A percentile compares a stretch with the other conserved stretches of the same genome.
Evolutionary conservation across 495 filamentous ascomycete species (phyloP).

Genomic region (Trichocladium uniseriatum): DNA sequence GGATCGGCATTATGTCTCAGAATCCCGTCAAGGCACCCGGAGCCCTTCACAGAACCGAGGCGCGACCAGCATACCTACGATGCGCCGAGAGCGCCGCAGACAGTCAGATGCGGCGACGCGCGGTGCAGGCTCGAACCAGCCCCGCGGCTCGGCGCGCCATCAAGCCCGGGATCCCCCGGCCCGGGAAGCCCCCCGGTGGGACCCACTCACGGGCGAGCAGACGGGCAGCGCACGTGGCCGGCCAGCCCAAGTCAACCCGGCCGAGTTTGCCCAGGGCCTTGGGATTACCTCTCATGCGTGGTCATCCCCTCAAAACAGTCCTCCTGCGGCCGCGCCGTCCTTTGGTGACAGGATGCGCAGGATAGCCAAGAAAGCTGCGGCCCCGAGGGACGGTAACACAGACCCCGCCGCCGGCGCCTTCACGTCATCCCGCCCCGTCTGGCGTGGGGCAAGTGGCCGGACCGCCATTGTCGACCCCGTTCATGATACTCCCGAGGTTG

Average conservation of each 20-base stretch:
- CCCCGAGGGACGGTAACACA: conserved; percentile 14
- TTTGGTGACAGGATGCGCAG: conserved; percentile 41
- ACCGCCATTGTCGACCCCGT: conserved; percentile 40
- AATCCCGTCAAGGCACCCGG: conserved; percentile 4
- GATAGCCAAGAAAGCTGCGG: conserved; percentile 30
- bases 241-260: conserved; percentile 40
- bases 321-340: conserved; percentile 13
- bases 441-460: conserved; percentile 46
- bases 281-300: conserved; percentile 21
- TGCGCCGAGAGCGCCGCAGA: conserved; percentile 40
- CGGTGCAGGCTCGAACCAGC: conserved; percentile 26
- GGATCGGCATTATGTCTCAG: not conserved
- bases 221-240: conserved; percentile 35
- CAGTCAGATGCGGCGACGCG: conserved; percentile 33
- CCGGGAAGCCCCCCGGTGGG: conserved; percentile 33
- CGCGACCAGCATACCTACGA: conserved; percentile 39
- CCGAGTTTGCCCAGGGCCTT: conserved; percentile 34
- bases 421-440: conserved; percentile 35
- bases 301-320: conserved; percentile 15
- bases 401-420: conserved; percentile 30
- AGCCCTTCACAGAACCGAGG: conserved; percentile 11
- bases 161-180: conserved; percentile 18
- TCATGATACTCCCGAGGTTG: conserved; percentile 32
- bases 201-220: conserved; percentile 42
- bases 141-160: conserved; percentile 17